Evolutionary conservation across 1,139 yeast species (phyloP).

Genomic region (Geotrichum citri-aurantii): DNA sequence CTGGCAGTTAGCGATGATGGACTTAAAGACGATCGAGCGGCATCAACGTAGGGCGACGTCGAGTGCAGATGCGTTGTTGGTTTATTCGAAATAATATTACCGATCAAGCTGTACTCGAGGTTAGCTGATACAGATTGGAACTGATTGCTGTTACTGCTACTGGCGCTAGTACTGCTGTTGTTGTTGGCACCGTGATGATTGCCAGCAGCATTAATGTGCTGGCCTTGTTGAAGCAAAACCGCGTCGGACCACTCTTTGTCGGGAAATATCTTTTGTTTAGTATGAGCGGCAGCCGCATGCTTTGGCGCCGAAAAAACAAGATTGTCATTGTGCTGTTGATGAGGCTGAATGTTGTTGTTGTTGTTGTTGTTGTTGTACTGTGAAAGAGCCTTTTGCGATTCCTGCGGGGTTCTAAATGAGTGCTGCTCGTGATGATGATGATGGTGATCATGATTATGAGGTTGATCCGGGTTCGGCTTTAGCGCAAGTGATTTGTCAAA

Average conservation of each 20-base stretch:
- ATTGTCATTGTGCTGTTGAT: not conserved
- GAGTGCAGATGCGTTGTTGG: slow-evolving; percentile 22
- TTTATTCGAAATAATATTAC: slow-evolving; percentile 52
- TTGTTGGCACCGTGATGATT: too few species aligned
- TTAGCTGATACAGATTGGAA: slow-evolving; percentile 77
- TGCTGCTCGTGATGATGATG: too few species aligned
- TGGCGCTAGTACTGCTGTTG: not conserved
- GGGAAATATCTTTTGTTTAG: not conserved
- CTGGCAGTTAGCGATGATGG: slow-evolving; percentile 20
- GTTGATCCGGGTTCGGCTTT: not conserved
- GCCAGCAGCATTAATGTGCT: not conserved
- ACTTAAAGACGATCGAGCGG: slow-evolving; percentile 22
- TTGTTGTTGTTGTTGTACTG: too few species aligned
- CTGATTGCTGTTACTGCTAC: not conserved
- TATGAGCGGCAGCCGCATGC: not conserved
- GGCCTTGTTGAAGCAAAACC: not conserved
- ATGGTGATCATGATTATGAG: not conserved
- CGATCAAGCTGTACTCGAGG: slow-evolving; percentile 67
- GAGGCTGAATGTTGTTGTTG: too few species aligned
- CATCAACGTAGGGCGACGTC: slow-evolving; percentile 16
- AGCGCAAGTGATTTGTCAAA: not conserved
- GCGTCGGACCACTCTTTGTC: not conserved
- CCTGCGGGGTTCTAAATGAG: not conserved
- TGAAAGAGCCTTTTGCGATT: not conserved
- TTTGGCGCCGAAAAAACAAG: not conserved